These are phyloP conservation scores for Coniochaeta pulveracea DNA, from an alignment of 2,329 filamentous ascomycete species.

Conservation along the genomic window DNA sequence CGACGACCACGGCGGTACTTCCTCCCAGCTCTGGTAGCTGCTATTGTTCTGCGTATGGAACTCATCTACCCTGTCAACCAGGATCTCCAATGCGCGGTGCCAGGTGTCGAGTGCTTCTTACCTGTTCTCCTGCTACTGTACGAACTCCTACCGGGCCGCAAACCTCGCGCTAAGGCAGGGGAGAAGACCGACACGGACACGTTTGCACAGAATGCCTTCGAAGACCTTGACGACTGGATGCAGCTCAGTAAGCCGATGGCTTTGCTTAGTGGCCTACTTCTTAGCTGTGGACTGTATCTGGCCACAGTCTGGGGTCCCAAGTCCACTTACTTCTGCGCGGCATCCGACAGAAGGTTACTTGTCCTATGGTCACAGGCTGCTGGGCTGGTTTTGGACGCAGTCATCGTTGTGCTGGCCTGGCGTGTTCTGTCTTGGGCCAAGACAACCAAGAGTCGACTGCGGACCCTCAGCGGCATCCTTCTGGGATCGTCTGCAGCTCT, in stretches of 20 bases:
- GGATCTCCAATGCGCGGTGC: slow-evolving; percentile 37
- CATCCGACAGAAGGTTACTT: slow-evolving; percentile 24
- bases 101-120: slow-evolving; percentile 39
- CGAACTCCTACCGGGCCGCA: slow-evolving; percentile 27
- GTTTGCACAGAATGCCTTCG: slow-evolving; percentile 30
- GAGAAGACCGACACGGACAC: slow-evolving; percentile 33
- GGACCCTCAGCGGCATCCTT: slow-evolving; percentile 30
- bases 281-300: slow-evolving; percentile 31
- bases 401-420: slow-evolving; percentile 36
- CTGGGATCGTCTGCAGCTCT: slow-evolving; percentile 26
- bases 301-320: slow-evolving; percentile 23
- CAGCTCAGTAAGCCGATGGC: slow-evolving; percentile 26
- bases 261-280: slow-evolving; percentile 22
- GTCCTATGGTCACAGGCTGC: slow-evolving; percentile 29
- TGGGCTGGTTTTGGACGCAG: slow-evolving; percentile 33
- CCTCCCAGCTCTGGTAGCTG: slow-evolving; percentile 28
- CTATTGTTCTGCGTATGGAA: slow-evolving; percentile 35
- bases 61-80: slow-evolving; percentile 31
- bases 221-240: slow-evolving; percentile 37
- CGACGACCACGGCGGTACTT: slow-evolving; percentile 35
- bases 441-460: slow-evolving; percentile 34
- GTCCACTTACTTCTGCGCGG: slow-evolving; percentile 43
- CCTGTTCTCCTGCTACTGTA: slow-evolving; percentile 31
- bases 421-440: slow-evolving; percentile 38
- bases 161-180: slow-evolving; percentile 14